Evolutionary conservation across 2,329 filamentous ascomycete genomes (phyloP).

Genomic region (Nemania diffusa): DNA sequence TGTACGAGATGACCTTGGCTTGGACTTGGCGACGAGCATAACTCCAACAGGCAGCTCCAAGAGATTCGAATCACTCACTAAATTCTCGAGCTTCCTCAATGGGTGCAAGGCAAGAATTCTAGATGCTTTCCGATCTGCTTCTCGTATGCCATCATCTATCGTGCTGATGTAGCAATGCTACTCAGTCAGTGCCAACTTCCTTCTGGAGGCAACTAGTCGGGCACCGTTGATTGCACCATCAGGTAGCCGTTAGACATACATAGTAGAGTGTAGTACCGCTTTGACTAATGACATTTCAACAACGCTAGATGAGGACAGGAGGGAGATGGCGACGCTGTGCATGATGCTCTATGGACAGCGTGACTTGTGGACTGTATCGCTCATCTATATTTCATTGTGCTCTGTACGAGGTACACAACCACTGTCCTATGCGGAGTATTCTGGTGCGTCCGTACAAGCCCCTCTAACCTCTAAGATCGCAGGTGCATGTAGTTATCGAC

Average conservation of each 20-base stretch:
- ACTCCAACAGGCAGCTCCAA: constrained; percentile 32
- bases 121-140: constrained; percentile 3
- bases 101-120: constrained; percentile 10
- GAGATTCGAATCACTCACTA: constrained; percentile 3
- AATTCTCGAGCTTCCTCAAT: constrained; percentile 27
- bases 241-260: background rate
- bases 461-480: no score
- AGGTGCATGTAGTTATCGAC: no score
- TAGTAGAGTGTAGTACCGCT: background rate
- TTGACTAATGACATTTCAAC: background rate
- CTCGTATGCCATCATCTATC: constrained; percentile 1
- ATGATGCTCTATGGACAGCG: background rate
- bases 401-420: no score
- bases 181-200: constrained; percentile 35
- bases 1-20: constrained; percentile 8
- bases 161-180: constrained; percentile 30
- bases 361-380: background rate
- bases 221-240: background rate
- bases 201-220: constrained; percentile 27
- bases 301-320: background rate
- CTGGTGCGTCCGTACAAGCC: no score
- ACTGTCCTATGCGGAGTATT: no score
- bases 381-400: background rate
- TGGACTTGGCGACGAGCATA: constrained; percentile 28
- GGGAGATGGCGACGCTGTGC: background rate